These are phyloP conservation scores for Gaultheria prostrata DNA, from an alignment of 148 eudicot genomes.

Conservation along the genomic window DNA sequence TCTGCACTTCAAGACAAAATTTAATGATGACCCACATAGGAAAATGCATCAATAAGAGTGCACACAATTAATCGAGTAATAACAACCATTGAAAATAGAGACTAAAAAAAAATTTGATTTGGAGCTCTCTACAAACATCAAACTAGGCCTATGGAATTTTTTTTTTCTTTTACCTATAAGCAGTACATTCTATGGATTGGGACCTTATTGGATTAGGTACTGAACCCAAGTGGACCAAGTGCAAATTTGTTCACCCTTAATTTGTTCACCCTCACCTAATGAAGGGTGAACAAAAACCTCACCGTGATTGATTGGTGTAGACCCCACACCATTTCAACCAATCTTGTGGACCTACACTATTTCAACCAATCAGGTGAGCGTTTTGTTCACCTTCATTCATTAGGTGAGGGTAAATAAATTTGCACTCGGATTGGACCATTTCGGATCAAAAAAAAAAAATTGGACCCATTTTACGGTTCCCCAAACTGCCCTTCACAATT, in stretches of 20 bases:
- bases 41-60: neutral
- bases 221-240: neutral
- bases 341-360: too few species aligned
- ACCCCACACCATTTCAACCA: too few species aligned
- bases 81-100: neutral
- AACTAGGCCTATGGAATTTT: neutral
- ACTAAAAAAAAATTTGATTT: neutral
- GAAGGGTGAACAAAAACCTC: too few species aligned
- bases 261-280: too few species aligned
- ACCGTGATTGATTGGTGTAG: too few species aligned
- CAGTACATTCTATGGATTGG: neutral
- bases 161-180: neutral
- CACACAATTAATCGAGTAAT: neutral
- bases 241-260: too few species aligned
- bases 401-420: too few species aligned
- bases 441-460: too few species aligned
- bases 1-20: conserved; percentile 20
- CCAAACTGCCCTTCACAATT: conserved; percentile 2
- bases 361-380: too few species aligned
- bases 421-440: too few species aligned
- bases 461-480: neutral
- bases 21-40: neutral
- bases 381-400: too few species aligned
- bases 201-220: neutral
- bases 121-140: neutral